Evolutionary conservation across 257 asterid genomes (phyloP), one percentile per base, ranked within the genome.

Genomic region (Fraxinus anomala): DNA sequence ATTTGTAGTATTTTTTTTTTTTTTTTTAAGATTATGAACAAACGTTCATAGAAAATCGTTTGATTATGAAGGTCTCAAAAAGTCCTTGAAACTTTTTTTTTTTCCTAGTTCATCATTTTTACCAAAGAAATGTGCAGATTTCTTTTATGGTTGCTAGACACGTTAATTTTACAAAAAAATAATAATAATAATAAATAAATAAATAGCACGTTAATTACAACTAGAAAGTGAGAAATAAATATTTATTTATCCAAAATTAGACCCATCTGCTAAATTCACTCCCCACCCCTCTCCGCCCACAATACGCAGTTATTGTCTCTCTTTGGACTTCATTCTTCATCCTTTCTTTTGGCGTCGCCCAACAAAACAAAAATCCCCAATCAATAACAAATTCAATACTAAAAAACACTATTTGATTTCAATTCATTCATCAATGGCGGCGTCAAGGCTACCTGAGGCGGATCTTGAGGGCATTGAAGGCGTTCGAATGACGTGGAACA

Each of bases 391-490:
- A 23, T 23, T 8, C 4, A 3, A 63, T 23, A 10, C 34, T 9
- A 24, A 23, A 61, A 5, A 23, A 23, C 16, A 23, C 68, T 10
- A 63, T 23, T 10, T 24, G 68, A 63, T 24, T 19, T 63, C 68
- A 63, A 63, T 24, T 24, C 30, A 19, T 63, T 14, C 81, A 76
- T 54, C 88, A 81, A 82, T 85, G 88, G 90, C 90, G 69, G 89
- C 97, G 86, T 87, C 97, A 86, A 97, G 92, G 91, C 86, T 91
- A 74, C 92, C 92, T 34, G 97, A 90, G 59, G 82, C 87, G 81
- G 98, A 95, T 81, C 96, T 92, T 0, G 99, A 95, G 84, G 97
- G 97, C 37, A 88, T 93, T 26, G 99, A 95, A 83, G 98, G 97
- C 23, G 92, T 95, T 21, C 91, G 98, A 31, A 95, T 95, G 98